Evolutionary conservation across 2,329 filamentous ascomycete species (phyloP), one percentile per base, ranked within the genome.

Genomic region (Aureobasidium uvarum): DNA sequence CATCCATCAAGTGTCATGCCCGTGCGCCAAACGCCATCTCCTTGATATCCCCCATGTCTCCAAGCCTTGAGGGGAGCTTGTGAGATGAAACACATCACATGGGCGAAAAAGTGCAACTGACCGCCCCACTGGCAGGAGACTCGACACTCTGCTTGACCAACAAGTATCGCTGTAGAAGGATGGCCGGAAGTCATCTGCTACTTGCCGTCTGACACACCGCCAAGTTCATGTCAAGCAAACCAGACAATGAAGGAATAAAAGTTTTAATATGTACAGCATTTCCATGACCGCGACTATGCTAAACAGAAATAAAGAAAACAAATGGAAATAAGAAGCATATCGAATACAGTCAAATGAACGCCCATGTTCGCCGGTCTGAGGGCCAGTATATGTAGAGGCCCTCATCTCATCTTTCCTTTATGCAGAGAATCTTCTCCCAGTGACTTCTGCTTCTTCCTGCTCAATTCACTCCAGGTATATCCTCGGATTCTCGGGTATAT

Each of bases 211-310:
- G 52, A 39, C 36, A 11, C 11, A 33, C 20, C 36, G 52, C 36
- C 20, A 46, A 33, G 39, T 59, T 7, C 2, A n/a, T 14, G 6
- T 11, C 23, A 8, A 45, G 6, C 16, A 46, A 6, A 1, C 5
- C 14, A 46, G 39, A 45, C 39, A 33, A 23, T 7, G 11, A 20
- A 38, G 7, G 20, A 18, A 51, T 13, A 16, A n/a, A 48, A 48
- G 36, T 60, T 6, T 33, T 41, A 36, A 63, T 63, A 63, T 63
- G 60, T 63, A 63, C 60, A 63, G 48, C 60, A 45, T 63, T 63
- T 54, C 60, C 60, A 63, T 63, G 48, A 62, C 45, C 43, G 25
- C 33, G 45, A 63, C 48, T 63, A 63, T 63, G 60, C 60, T 63
- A 63, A 54, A 63, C 20, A 43, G 6, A 43, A 43, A 50, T 36